phyloP scores from a whole-genome alignment of 768 basidiomycete species.

The Hebeloma cylindrosporum region DNA sequence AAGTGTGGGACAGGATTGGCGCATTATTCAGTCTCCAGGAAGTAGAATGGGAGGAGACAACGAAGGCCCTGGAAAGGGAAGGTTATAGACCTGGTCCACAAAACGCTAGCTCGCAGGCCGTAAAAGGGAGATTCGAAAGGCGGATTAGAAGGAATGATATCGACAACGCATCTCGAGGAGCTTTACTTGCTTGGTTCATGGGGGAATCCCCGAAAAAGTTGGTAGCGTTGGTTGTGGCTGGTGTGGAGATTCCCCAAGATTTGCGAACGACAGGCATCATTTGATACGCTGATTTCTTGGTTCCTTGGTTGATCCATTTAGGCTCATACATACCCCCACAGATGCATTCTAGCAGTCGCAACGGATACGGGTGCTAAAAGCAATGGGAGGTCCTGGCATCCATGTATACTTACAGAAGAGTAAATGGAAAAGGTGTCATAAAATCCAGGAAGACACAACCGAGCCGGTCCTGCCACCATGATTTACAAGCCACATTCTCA shows the following conservation, averaged over 20 bases:
- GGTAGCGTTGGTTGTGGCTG: slow-evolving; percentile 16
- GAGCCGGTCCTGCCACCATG: too few species aligned
- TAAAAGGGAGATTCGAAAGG: slow-evolving; percentile 14
- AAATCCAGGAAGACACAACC: too few species aligned
- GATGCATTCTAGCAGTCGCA: too few species aligned
- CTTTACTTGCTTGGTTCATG: slow-evolving; percentile 19
- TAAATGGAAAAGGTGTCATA: too few species aligned
- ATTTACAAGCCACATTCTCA: too few species aligned
- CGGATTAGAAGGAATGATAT: slow-evolving; percentile 18
- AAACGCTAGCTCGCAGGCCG: slow-evolving; percentile 3
- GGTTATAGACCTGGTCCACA: slow-evolving; percentile 12
- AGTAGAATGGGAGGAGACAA: slow-evolving; percentile 13
- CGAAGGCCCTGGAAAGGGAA: slow-evolving; percentile 13
- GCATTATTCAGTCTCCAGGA: slow-evolving; percentile 22
- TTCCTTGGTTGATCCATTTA: background rate
- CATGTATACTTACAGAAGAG: too few species aligned
- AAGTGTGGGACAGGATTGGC: slow-evolving; percentile 22
- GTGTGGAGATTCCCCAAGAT: slow-evolving; percentile 20
- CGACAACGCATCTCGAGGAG: slow-evolving; percentile 11
- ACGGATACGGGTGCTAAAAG: too few species aligned
- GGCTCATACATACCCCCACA: too few species aligned
- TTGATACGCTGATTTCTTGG: background rate
- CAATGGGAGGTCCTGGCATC: too few species aligned
- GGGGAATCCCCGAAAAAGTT: slow-evolving; percentile 10
- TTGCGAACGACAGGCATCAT: slow-evolving; percentile 15